These are phyloP conservation scores for Sugiyamaella chiloensis DNA, from an alignment of 805 yeast genomes.

Conservation along the genomic window DNA sequence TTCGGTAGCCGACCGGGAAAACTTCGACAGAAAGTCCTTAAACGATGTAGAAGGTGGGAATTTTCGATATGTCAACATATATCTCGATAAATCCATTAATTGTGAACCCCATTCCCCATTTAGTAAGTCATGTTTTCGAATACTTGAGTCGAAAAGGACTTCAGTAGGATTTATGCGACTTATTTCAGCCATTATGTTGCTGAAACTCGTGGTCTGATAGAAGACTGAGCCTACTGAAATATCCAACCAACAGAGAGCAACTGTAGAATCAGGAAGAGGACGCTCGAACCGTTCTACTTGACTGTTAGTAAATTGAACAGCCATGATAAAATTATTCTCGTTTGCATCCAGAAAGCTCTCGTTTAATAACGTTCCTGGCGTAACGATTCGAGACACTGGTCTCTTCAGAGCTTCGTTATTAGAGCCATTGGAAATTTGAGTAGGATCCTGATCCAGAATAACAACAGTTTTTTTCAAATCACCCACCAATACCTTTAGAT, in stretches of 20 bases:
- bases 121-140: constrained; percentile 32
- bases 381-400: constrained; percentile 72
- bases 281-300: constrained; percentile 27
- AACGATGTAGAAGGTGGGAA: constrained; percentile 41
- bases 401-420: constrained; percentile 45
- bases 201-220: constrained; percentile 60
- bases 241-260: constrained; percentile 89
- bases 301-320: constrained; percentile 40
- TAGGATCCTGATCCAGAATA: constrained; percentile 28
- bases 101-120: constrained; percentile 56
- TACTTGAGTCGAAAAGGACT: constrained; percentile 46
- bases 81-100: constrained; percentile 55
- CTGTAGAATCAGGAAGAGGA: constrained; percentile 41
- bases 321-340: constrained; percentile 65
- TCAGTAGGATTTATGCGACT: constrained; percentile 81
- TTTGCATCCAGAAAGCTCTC: constrained; percentile 76
- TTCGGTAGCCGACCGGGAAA: constrained; percentile 33
- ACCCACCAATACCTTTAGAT: constrained; percentile 68
- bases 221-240: constrained; percentile 76
- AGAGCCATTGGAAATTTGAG: constrained; percentile 27
- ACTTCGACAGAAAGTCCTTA: constrained; percentile 39
- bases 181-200: constrained; percentile 64
- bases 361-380: constrained; percentile 91
- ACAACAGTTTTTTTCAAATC: constrained; percentile 40
- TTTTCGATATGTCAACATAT: constrained; percentile 54